Conservation (phyloP, 345 rosid species). For the Melastoma malabathricum region DNA sequence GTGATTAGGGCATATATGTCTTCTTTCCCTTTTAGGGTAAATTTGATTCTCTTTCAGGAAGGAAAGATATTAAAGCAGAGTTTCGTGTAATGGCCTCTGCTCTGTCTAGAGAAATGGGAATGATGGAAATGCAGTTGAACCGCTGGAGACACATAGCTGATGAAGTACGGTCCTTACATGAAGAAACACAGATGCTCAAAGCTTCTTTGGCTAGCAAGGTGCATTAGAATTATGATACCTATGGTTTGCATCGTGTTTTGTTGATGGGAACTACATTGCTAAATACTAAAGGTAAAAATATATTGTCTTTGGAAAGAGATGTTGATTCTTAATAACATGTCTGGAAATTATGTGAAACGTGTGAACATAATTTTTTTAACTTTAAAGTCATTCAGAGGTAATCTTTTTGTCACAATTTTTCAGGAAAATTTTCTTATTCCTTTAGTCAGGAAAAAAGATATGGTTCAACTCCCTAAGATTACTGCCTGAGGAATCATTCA, state of each 20-base stretch:
- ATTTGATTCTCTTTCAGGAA: conserved; percentile 30
- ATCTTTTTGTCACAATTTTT: no score
- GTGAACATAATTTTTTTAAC: no score
- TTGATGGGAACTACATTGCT: neutral
- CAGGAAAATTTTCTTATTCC: no score
- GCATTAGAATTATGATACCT: conserved; percentile 3
- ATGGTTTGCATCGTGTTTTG: conserved; percentile 6
- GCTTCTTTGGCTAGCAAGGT: conserved; percentile 61
- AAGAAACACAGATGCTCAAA: conserved; percentile 48
- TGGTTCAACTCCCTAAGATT: no score
- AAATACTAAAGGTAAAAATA: no score
- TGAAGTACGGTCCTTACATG: conserved; percentile 58
- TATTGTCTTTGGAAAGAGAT: no score
- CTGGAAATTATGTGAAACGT: no score
- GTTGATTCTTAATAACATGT: no score
- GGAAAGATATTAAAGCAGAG: conserved; percentile 77
- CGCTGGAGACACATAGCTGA: conserved; percentile 82
- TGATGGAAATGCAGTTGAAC: conserved; percentile 87
- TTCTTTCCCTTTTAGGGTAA: conserved; percentile 5
- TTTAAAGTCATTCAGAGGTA: no score
- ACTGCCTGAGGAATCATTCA: no score
- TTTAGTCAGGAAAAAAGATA: no score
- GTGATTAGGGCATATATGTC: conserved; percentile 3
- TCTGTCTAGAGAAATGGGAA: conserved; percentile 79
- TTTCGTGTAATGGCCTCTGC: conserved; percentile 85